Percentiles rank a stretch among this genome's conserved stretches.
phyloP scores from a whole-genome alignment of 73 alveolate species.

The Uronychia binucleata region DNA sequence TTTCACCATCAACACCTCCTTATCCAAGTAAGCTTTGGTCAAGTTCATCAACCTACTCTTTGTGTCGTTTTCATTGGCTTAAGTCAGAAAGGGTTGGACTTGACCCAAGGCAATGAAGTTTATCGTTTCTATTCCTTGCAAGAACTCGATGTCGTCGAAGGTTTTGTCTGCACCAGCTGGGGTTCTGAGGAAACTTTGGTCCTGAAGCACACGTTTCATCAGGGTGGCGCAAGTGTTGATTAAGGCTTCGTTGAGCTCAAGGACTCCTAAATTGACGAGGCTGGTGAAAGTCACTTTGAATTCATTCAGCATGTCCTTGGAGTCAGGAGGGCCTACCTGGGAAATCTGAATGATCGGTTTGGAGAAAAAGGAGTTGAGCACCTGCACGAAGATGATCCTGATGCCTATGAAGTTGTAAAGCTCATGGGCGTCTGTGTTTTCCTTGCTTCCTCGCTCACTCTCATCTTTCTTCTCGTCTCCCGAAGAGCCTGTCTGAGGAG shows the following conservation, averaged over 20 bases:
- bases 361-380: not conserved
- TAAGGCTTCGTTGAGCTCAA: not conserved
- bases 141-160: not conserved
- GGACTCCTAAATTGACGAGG: not conserved
- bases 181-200: not conserved
- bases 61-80: not conserved
- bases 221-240: not conserved
- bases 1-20: not conserved
- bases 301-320: not conserved
- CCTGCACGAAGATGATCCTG: not conserved
- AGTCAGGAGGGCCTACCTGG: not conserved
- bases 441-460: not conserved
- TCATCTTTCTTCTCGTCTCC: constrained; percentile 10
- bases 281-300: not conserved
- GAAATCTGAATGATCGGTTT: not conserved
- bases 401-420: not conserved
- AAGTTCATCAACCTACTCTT: not conserved
- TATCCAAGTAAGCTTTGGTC: not conserved
- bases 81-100: not conserved
- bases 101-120: not conserved
- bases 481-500: not conserved
- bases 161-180: not conserved
- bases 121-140: not conserved
- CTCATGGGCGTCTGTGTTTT: not conserved
- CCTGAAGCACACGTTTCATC: not conserved